These are phyloP conservation scores for Isabelozyma rhagii DNA, from an alignment of 805 yeast genomes.

Conservation along the genomic window DNA sequence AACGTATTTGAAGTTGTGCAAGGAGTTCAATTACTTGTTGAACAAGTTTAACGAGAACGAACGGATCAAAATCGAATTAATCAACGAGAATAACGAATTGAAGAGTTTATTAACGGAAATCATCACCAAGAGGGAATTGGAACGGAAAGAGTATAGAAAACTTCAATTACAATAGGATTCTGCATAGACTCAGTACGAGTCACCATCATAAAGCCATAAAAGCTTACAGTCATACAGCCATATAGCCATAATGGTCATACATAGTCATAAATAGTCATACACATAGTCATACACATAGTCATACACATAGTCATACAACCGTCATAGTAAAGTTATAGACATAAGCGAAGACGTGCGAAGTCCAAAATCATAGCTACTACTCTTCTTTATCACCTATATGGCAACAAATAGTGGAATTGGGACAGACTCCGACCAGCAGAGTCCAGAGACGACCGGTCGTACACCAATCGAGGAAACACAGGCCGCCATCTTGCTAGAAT, in stretches of 20 bases:
- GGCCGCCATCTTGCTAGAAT: slow-evolving; percentile 26
- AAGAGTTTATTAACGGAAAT: slow-evolving; percentile 24
- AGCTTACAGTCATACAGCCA: neutral
- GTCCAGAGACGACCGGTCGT: too few species aligned
- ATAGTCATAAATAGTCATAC: too few species aligned
- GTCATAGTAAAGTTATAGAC: too few species aligned
- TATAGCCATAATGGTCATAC: too few species aligned
- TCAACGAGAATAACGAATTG: slow-evolving; percentile 34
- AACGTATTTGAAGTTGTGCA: slow-evolving; percentile 36
- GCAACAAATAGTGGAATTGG: too few species aligned
- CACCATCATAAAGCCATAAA: neutral
- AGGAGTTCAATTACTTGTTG: slow-evolving; percentile 34
- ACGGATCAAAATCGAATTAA: slow-evolving; percentile 28
- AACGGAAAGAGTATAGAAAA: slow-evolving; percentile 4
- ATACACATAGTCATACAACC: too few species aligned
- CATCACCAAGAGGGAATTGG: slow-evolving; percentile 19
- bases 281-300: too few species aligned
- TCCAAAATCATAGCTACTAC: too few species aligned
- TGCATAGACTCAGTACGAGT: neutral
- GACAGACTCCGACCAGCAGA: too few species aligned
- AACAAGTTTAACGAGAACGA: slow-evolving; percentile 36
- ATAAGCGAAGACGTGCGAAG: too few species aligned
- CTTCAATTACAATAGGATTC: neutral
- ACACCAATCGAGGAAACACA: slow-evolving; percentile 11
- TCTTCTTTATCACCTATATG: too few species aligned